Evolutionary conservation across 2,329 filamentous ascomycete genomes (phyloP).

Genomic region (Tolypocladium paradoxum): DNA sequence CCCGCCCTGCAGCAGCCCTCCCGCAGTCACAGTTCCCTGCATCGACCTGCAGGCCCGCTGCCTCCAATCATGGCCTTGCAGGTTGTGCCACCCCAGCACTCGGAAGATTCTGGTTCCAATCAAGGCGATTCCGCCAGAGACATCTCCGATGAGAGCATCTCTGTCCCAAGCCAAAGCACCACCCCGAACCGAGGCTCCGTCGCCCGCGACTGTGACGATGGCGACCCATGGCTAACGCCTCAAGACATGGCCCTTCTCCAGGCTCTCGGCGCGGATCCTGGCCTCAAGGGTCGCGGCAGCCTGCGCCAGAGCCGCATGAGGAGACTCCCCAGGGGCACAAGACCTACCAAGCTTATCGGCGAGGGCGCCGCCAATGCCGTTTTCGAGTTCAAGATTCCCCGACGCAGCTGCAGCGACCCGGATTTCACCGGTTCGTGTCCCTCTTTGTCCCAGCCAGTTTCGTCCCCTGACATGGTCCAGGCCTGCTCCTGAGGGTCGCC

Average conservation of each 20-base stretch:
- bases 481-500: conserved; percentile 26
- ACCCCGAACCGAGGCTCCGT: conserved; percentile 1
- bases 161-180: conserved; percentile 3
- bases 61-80: conserved; percentile 16
- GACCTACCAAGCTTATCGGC: conserved; percentile 33
- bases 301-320: conserved; percentile 12
- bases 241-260: conserved; percentile 13
- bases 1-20: background rate
- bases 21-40: conserved; percentile 7
- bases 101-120: conserved; percentile 10
- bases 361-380: conserved; percentile 74
- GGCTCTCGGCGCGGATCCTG: conserved; percentile 6
- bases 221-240: conserved; percentile 11
- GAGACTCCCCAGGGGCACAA: conserved; percentile 21
- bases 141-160: conserved; percentile 6
- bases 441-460: conserved; percentile 1
- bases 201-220: conserved; percentile 4
- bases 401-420: conserved; percentile 16
- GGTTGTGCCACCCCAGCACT: conserved; percentile 11
- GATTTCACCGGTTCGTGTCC: conserved; percentile 23
- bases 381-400: conserved; percentile 44
- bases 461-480: conserved; percentile 9
- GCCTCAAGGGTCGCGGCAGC: conserved; percentile 1
- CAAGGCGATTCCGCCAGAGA: conserved; percentile 9
- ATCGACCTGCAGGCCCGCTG: conserved; percentile 11